Conservation (phyloP, 2,329 filamentous ascomycete genomes). For the Nemania sp. region DNA sequence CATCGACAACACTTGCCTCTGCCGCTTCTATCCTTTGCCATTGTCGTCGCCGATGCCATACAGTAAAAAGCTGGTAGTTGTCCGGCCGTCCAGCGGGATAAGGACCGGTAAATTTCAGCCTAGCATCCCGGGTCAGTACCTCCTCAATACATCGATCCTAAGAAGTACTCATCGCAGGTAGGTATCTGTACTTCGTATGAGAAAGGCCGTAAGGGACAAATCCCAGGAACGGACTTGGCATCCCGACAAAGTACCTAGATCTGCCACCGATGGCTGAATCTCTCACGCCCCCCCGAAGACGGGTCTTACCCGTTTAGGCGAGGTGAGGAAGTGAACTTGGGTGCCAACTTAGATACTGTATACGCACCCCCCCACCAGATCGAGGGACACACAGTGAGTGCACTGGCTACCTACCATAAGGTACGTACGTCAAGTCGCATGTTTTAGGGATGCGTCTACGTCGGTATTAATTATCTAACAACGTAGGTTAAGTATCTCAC, state of each 20-base stretch:
- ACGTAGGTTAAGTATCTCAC: not conserved
- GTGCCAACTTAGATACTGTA: not conserved
- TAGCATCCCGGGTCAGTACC: too few relatives aligned
- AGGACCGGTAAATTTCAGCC: not conserved
- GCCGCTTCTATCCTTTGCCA: not conserved
- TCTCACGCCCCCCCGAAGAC: not conserved
- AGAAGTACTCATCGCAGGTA: not conserved
- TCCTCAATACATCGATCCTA: too few relatives aligned
- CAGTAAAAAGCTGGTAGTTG: not conserved
- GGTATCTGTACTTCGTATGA: not conserved
- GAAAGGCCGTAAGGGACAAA: not conserved
- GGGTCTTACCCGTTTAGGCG: conserved; percentile 17
- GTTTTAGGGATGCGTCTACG: not conserved
- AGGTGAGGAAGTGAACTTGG: conserved; percentile 8
- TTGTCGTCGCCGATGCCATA: not conserved
- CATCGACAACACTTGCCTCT: not conserved
- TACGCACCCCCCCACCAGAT: conserved; percentile 17
- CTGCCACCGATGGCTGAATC: conserved; percentile 14
- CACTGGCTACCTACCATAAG: not conserved
- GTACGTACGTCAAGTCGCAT: conserved; percentile 21
- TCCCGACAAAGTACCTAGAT: conserved; percentile 15
- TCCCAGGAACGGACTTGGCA: conserved; percentile 15
- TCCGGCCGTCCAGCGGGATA: not conserved
- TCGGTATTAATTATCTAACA: too few relatives aligned
- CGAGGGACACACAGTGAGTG: not conserved